phyloP scores from a whole-genome alignment of 2,329 filamentous ascomycete species.

The Nemania sp. region DNA sequence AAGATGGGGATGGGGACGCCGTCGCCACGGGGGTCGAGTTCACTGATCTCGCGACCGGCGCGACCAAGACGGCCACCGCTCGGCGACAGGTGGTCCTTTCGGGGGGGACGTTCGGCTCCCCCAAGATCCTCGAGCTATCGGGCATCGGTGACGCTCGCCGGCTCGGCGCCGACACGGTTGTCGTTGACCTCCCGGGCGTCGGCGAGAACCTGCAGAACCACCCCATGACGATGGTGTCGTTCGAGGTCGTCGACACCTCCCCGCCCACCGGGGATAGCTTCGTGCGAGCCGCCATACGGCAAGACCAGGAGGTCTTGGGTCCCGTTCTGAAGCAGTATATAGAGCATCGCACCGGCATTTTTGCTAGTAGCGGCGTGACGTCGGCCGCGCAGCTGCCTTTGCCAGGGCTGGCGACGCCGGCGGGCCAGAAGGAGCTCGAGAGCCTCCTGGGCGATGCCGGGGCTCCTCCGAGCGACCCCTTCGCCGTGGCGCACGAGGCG shows the following conservation, averaged over 20 bases:
- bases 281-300: background rate
- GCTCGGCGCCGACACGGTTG: background rate
- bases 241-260: background rate
- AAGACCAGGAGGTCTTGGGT: background rate
- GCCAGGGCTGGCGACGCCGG: background rate
- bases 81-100: background rate
- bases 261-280: background rate
- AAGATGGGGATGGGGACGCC: background rate
- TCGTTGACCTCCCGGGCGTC: background rate
- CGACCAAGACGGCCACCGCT: background rate
- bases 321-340: background rate
- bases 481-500: conserved; percentile 13
- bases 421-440: background rate
- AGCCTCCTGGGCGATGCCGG: background rate
- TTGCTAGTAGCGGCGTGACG: background rate
- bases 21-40: conserved; percentile 5
- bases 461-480: background rate
- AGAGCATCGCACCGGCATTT: background rate
- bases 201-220: conserved; percentile 6
- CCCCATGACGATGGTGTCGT: background rate
- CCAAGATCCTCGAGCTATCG: background rate
- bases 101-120: background rate
- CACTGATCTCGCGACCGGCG: background rate
- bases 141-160: background rate
- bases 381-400: background rate